Evolutionary conservation across 352 stramenopile species (phyloP).

Genomic region (Pythium chondricola): DNA sequence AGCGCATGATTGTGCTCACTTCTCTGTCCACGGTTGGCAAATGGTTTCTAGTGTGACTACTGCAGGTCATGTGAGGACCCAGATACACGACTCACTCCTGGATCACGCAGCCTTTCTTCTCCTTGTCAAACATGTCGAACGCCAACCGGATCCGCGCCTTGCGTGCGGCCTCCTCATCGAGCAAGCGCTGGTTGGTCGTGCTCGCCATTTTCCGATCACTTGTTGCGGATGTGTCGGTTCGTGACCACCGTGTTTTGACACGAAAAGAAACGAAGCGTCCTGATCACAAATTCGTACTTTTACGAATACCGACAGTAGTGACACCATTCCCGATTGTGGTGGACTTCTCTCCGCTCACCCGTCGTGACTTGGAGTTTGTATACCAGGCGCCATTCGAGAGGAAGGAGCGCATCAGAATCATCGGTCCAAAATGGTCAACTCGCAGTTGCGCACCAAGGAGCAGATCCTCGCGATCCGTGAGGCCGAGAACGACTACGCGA

Average conservation of each 20-base stretch:
- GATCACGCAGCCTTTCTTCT: conserved; percentile 86
- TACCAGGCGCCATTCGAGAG: no score
- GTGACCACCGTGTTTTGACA: background rate
- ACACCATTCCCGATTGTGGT: no score
- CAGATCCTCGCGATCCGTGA: conserved; percentile 74
- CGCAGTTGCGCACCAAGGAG: conserved; percentile 75
- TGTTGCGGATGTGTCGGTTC: background rate
- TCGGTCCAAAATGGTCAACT: conserved; percentile 69
- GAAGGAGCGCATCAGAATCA: no score
- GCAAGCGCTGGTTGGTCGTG: conserved; percentile 27
- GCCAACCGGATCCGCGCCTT: conserved; percentile 68
- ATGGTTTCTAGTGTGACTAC: no score
- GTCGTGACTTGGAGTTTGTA: no score
- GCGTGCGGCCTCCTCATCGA: conserved; percentile 34
- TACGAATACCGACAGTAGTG: no score
- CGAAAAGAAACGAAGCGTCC: no score
- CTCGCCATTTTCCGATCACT: conserved; percentile 6
- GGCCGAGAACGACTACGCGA: conserved; percentile 73
- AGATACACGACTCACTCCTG: conserved; percentile 50
- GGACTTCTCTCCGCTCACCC: no score
- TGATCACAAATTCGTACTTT: no score
- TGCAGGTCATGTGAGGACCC: no score
- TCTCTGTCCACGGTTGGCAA: no score
- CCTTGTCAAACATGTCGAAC: conserved; percentile 91
- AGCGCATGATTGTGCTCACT: conserved; percentile 89